Evolutionary conservation across 2,329 filamentous ascomycete species (phyloP).

Genomic region (Alternaria alternata): DNA sequence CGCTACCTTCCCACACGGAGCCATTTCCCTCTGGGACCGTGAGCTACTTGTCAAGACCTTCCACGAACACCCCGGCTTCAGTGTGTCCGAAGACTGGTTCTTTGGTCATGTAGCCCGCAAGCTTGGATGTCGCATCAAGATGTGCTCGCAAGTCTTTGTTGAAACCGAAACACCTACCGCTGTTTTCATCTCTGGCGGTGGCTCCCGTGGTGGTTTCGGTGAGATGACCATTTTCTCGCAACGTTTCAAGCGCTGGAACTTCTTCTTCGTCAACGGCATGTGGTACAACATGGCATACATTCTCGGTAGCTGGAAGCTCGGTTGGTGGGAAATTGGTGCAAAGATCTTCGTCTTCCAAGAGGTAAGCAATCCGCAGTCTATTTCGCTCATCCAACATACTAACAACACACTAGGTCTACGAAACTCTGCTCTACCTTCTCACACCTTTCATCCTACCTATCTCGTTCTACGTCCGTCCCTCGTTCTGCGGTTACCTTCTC

Average conservation of each 20-base stretch:
- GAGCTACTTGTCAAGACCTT: conserved; percentile 58
- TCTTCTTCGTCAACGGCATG: conserved; percentile 61
- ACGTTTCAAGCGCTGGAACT: conserved; percentile 61
- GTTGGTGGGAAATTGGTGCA: conserved; percentile 59
- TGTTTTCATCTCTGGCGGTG: conserved; percentile 53
- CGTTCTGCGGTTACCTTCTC: conserved; percentile 52
- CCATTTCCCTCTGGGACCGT: conserved; percentile 60
- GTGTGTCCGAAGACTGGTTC: conserved; percentile 62
- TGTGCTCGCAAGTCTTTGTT: conserved; percentile 61
- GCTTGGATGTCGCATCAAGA: conserved; percentile 57
- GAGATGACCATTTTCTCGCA: conserved; percentile 64
- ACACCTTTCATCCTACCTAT: conserved; percentile 58
- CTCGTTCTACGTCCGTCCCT: conserved; percentile 54
- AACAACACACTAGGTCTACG: conserved; percentile 48
- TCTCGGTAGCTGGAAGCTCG: conserved; percentile 57
- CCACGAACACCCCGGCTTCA: conserved; percentile 60
- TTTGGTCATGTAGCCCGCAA: conserved; percentile 59
- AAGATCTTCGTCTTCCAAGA: conserved; percentile 62
- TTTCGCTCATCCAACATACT: conserved; percentile 19
- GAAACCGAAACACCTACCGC: conserved; percentile 59
- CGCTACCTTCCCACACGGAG: conserved; percentile 61
- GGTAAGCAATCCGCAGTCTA: conserved; percentile 13
- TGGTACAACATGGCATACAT: conserved; percentile 60
- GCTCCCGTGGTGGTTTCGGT: conserved; percentile 58
- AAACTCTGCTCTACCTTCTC: conserved; percentile 57